Conservation (phyloP, 1,284 basidiomycete genomes). For the Ustilago nuda region DNA sequence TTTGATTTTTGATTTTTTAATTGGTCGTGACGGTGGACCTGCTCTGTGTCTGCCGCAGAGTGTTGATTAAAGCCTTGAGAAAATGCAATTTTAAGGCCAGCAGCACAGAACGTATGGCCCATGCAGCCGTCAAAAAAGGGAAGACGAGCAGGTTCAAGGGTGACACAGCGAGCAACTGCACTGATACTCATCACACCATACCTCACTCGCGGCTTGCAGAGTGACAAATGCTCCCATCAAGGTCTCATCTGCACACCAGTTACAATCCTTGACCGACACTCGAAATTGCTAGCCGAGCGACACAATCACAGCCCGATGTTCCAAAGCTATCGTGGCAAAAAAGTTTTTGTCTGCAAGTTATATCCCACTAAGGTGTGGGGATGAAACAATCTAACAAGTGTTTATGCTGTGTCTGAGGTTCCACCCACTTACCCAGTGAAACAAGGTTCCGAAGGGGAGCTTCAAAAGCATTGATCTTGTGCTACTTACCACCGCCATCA, state of each 20-base stretch:
- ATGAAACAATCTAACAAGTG: not conserved
- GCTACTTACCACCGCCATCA: not conserved
- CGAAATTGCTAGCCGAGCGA: not conserved
- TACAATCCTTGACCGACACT: slow-evolving; percentile 2
- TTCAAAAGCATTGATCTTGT: no score
- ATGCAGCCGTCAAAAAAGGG: slow-evolving; percentile 1
- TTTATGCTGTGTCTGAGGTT: not conserved
- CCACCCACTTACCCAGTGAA: no score
- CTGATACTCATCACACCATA: no score
- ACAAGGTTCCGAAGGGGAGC: no score
- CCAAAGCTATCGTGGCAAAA: no score
- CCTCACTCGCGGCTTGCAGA: no score
- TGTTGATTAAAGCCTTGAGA: slow-evolving; percentile 5
- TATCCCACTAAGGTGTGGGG: no score
- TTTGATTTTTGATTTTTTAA: not conserved
- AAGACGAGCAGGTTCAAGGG: no score
- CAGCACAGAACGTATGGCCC: slow-evolving; percentile 1
- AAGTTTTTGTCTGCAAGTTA: no score
- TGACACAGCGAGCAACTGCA: no score
- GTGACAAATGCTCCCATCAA: not conserved
- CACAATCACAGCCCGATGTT: not conserved
- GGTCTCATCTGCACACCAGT: slow-evolving; percentile 3
- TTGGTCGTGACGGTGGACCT: not conserved
- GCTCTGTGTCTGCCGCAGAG: not conserved
- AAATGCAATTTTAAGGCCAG: slow-evolving; percentile 1